A percentile compares a stretch with the other conserved stretches of the same genome.
Conservation (phyloP, 2,329 filamentous ascomycete species). For the Neonectria punicea region DNA sequence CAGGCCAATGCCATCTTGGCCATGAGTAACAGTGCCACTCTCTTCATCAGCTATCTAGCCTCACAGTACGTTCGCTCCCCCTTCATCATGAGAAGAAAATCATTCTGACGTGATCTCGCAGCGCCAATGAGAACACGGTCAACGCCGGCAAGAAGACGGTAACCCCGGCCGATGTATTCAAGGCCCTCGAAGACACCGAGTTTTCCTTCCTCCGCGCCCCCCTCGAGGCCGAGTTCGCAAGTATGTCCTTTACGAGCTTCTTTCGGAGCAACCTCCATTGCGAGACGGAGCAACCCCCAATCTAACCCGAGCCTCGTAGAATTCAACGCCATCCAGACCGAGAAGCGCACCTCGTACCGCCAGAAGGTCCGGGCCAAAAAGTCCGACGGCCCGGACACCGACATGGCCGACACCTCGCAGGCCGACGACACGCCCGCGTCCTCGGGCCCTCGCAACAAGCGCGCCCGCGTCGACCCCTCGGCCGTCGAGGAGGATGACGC, state of each 20-base stretch:
- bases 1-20: slow-evolving; percentile 84
- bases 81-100: background rate
- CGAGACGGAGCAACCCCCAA: background rate
- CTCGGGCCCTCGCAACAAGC: slow-evolving; percentile 53
- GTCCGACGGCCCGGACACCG: slow-evolving; percentile 48
- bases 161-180: slow-evolving; percentile 78
- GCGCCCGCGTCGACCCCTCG: slow-evolving; percentile 59
- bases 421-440: slow-evolving; percentile 48
- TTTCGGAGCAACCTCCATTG: background rate
- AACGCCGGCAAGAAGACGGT: slow-evolving; percentile 81
- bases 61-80: slow-evolving; percentile 68
- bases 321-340: slow-evolving; percentile 77
- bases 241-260: slow-evolving; percentile 56
- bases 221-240: slow-evolving; percentile 80
- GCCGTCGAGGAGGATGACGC: slow-evolving; percentile 49
- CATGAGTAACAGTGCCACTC: slow-evolving; percentile 82
- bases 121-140: slow-evolving; percentile 77
- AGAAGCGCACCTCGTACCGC: slow-evolving; percentile 79
- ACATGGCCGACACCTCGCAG: slow-evolving; percentile 50
- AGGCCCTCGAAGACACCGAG: slow-evolving; percentile 80
- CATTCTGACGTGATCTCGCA: slow-evolving; percentile 47
- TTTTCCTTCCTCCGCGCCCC: slow-evolving; percentile 76
- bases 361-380: slow-evolving; percentile 76
- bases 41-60: slow-evolving; percentile 85
- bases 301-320: slow-evolving; percentile 54